Percentiles rank a stretch among this genome's conserved stretches.
Conservation (phyloP, 2,329 filamentous ascomycete species). For the Monilinia laxa region DNA sequence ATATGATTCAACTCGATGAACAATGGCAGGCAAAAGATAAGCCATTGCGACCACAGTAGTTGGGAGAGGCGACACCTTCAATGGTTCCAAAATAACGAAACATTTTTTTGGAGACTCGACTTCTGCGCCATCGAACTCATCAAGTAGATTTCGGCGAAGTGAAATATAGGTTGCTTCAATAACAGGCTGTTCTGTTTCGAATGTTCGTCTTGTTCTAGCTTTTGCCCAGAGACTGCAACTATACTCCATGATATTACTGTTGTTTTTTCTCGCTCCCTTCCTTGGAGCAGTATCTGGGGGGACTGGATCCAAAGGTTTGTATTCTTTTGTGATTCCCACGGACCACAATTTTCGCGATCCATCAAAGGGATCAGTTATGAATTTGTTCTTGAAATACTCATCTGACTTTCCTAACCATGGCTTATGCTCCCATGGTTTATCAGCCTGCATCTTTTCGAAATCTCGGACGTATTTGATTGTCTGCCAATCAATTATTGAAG, state of each 20-base stretch:
- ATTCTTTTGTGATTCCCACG: slow-evolving; percentile 52
- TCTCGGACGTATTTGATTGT: slow-evolving; percentile 48
- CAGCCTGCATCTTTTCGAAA: slow-evolving; percentile 41
- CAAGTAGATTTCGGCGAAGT: slow-evolving; percentile 80
- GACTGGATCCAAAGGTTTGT: slow-evolving; percentile 64
- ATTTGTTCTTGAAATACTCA: slow-evolving; percentile 53
- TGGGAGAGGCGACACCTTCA: slow-evolving; percentile 73
- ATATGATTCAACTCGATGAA: slow-evolving; percentile 78
- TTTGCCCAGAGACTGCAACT: slow-evolving; percentile 73
- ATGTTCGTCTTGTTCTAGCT: slow-evolving; percentile 51
- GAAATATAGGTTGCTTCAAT: slow-evolving; percentile 71
- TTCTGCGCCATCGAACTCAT: slow-evolving; percentile 58
- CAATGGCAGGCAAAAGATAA: slow-evolving; percentile 77
- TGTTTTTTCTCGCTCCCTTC: slow-evolving; percentile 46
- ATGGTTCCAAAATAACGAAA: slow-evolving; percentile 73
- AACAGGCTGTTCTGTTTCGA: slow-evolving; percentile 75
- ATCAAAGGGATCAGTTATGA: slow-evolving; percentile 58
- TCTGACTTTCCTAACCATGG: slow-evolving; percentile 42
- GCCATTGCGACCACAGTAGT: slow-evolving; percentile 68
- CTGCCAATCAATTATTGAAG: slow-evolving; percentile 59
- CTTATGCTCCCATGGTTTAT: slow-evolving; percentile 40
- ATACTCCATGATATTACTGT: slow-evolving; percentile 75
- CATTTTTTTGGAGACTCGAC: slow-evolving; percentile 50
- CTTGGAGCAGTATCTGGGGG: slow-evolving; percentile 54
- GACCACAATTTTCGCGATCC: slow-evolving; percentile 63